phyloP scores from a whole-genome alignment of 257 asterid species.

The Cordia subcordata region DNA sequence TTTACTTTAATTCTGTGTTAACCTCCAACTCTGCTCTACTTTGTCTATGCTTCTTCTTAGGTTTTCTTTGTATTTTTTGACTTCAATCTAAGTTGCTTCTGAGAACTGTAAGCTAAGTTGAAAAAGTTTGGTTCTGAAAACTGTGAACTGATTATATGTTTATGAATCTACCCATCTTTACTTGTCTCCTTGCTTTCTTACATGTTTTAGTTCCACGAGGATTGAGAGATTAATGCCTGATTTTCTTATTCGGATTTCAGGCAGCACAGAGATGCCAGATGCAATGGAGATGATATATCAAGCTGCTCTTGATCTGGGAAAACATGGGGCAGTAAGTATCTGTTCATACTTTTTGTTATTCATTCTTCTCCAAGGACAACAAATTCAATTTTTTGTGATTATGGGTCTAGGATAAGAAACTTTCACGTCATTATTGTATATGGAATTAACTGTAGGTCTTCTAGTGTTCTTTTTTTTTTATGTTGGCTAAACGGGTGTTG shows the following conservation, averaged over 20 bases:
- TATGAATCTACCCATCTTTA: background rate
- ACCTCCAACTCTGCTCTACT: background rate
- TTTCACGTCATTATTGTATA: no score
- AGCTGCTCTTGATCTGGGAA: conserved; percentile 71
- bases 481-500: no score
- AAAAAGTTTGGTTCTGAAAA: background rate
- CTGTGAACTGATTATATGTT: background rate
- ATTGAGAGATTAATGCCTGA: background rate
- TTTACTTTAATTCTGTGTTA: background rate
- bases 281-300: conserved; percentile 88
- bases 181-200: background rate
- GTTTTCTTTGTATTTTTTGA: no score
- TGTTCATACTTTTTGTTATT: conserved; percentile 9
- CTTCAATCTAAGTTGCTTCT: background rate
- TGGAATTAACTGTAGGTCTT: no score
- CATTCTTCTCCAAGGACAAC: no score
- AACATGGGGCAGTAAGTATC: conserved; percentile 74
- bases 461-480: no score
- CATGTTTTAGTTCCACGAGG: background rate
- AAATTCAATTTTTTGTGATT: no score
- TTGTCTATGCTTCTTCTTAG: background rate
- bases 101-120: background rate
- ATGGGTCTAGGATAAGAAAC: no score
- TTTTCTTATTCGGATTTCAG: conserved; percentile 31
- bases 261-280: conserved; percentile 79